Base-by-base conservation (phyloP, 441 rosid species). In the Breynia disticha region DNA sequence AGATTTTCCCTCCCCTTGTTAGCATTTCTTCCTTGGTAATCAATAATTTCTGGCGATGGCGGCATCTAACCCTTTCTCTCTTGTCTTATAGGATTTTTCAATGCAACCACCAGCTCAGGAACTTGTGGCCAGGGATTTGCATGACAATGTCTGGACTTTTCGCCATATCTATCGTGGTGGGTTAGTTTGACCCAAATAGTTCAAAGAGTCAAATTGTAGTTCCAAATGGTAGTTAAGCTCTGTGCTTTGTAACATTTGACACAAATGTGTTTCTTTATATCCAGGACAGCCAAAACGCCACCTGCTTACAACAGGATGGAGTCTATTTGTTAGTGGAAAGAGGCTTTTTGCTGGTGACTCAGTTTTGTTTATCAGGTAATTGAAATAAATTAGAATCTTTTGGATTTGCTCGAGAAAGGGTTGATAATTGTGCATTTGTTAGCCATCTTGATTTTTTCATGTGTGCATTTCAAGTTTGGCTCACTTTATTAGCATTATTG, bases 301-400 rank as follows among this genome's bases (percentile, higher is more conserved):
- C 72, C 71, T 93, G 72, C 97, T 89, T 44, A 93, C 98, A 18
- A 86, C 96, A 12, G 98, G 98, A 1, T 93, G 98, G 97, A 89
- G 98, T 63, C 64, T 93, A 49, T 93, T 93, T 70, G 90, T 93
- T 20, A 79, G 97, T 71, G 87, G 86, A 59, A 93, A 89, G 75
- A 78, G 90, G 76, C 86, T 93, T 48, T 77, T 81, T 62, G 93
- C 99, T 0, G 96, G 99, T 42, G 99, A 93, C 66, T 81, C 99
- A 0, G 98, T 93, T 68, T 67, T 93, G 56, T 93, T 93, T 71
- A 78, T 93, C 46, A 84, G 98, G 98, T 93, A 83, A 49, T 19
- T 55, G 54, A 44, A 46, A 41, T 35, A 14, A 15, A 62, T 54
- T 55, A 20, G 32, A 22, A 52, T 11, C 15, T 20, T 7, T 41